phyloP scores from a whole-genome alignment of 208 protist species.

The Borovskyia barvae region DNA sequence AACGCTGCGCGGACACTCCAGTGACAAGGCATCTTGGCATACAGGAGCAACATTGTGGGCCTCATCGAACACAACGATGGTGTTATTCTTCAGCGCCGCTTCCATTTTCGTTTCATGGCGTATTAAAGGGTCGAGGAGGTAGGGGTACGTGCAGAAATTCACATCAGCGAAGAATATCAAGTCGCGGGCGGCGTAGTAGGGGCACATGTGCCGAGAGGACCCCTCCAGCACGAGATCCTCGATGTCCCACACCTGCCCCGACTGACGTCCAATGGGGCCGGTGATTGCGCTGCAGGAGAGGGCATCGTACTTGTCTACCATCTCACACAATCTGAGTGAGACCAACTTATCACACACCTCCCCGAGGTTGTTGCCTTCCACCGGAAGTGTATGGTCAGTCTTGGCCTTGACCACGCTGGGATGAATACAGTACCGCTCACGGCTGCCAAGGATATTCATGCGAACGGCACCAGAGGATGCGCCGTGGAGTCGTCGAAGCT shows the following conservation, averaged over 20 bases:
- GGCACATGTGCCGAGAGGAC: constrained; percentile 69
- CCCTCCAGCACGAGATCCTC: constrained; percentile 91
- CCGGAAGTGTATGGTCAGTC: constrained; percentile 46
- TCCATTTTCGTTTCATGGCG: constrained; percentile 85
- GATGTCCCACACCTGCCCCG: constrained; percentile 77
- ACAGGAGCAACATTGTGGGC: constrained; percentile 91
- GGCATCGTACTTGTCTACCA: constrained; percentile 49
- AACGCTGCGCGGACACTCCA: constrained; percentile 32
- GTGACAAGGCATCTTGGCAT: constrained; percentile 69
- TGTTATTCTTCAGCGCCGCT: constrained; percentile 57
- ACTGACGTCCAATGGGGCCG: constrained; percentile 25
- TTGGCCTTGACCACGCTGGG: constrained; percentile 41
- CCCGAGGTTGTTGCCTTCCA: constrained; percentile 79
- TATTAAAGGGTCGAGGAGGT: constrained; percentile 94
- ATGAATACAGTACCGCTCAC: constrained; percentile 95
- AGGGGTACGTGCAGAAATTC: constrained; percentile 97
- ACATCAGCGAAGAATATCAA: constrained; percentile 87
- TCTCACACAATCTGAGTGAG: constrained; percentile 62
- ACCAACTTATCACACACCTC: constrained; percentile 84
- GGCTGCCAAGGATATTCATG: constrained; percentile 93
- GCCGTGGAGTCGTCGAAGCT: constrained; percentile 85
- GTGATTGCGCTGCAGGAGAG: constrained; percentile 55
- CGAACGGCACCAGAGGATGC: constrained; percentile 36
- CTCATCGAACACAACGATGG: constrained; percentile 96
- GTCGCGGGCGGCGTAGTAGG: constrained; percentile 93